These are phyloP conservation scores for Pochonia chlamydosporia DNA, from an alignment of 2,329 filamentous ascomycete species.

Conservation along the genomic window DNA sequence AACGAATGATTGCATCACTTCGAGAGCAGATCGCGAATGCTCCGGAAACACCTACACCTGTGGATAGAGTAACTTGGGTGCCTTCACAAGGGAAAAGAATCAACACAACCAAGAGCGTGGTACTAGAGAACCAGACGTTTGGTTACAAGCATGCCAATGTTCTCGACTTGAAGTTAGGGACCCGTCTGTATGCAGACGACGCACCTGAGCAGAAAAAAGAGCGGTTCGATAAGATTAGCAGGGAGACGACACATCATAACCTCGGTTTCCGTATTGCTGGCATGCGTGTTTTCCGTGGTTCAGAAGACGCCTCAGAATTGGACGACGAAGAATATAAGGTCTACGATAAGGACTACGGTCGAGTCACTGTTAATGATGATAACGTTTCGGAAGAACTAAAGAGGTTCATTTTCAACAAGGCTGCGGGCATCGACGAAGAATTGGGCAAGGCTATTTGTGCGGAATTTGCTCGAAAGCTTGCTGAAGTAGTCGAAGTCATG, in stretches of 20 bases:
- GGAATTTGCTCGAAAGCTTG: conserved; percentile 48
- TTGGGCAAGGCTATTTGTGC: conserved; percentile 49
- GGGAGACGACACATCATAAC: conserved; percentile 53
- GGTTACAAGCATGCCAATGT: conserved; percentile 85
- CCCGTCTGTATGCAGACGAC: conserved; percentile 77
- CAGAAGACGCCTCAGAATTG: conserved; percentile 43
- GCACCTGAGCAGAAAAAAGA: conserved; percentile 53
- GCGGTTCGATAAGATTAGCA: conserved; percentile 54
- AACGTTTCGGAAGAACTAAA: conserved; percentile 51
- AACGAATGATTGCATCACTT: conserved; percentile 27
- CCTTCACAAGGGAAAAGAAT: conserved; percentile 55
- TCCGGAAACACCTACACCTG: conserved; percentile 7
- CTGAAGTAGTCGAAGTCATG: conserved; percentile 47
- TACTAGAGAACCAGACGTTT: conserved; percentile 76
- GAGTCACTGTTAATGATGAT: conserved; percentile 42
- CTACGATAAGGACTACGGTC: conserved; percentile 60
- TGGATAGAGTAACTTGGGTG: conserved; percentile 32
- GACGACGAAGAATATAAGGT: conserved; percentile 51
- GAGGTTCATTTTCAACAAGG: conserved; percentile 52
- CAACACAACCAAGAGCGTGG: conserved; percentile 71
- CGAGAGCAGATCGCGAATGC: conserved; percentile 23
- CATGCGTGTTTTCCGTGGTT: conserved; percentile 58
- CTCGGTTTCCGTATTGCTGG: conserved; percentile 60
- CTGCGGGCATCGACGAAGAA: conserved; percentile 53
- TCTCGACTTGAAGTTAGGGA: conserved; percentile 86